phyloP scores from a whole-genome alignment of 257 asterid genomes.

The Lantana camara region DNA sequence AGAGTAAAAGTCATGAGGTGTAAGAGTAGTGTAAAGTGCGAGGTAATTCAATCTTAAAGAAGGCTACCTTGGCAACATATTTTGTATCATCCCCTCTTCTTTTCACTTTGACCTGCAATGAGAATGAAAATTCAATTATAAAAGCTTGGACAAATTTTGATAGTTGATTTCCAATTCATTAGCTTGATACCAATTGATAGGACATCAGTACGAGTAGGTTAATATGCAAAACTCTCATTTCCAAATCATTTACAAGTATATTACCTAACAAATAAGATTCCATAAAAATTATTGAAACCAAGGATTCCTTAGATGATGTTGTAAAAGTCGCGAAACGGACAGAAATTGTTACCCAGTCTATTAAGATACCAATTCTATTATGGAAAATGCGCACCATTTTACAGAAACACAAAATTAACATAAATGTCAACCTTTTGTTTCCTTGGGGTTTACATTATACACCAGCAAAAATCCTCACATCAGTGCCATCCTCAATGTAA shows the following conservation, averaged over 20 bases:
- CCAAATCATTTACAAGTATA: too few species aligned
- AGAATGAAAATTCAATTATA: conserved; percentile 17
- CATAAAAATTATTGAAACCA: neutral
- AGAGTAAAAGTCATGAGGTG: neutral
- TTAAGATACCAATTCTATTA: too few species aligned
- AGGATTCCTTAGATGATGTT: too few species aligned
- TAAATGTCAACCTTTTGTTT: too few species aligned
- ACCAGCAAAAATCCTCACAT: neutral
- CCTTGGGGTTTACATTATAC: too few species aligned
- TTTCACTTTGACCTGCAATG: conserved; percentile 84
- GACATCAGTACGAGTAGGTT: too few species aligned
- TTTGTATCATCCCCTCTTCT: conserved; percentile 89
- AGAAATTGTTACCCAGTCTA: too few species aligned
- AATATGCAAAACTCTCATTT: too few species aligned
- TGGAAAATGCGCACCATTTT: too few species aligned
- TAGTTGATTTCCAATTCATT: neutral
- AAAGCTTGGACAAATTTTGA: conserved; percentile 6
- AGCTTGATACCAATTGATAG: neutral
- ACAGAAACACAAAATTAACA: too few species aligned
- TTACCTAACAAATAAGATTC: too few species aligned
- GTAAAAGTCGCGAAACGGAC: too few species aligned
- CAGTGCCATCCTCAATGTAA: neutral
- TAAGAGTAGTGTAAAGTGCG: conserved; percentile 6
- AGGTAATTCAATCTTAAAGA: conserved; percentile 16
- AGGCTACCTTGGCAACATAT: conserved; percentile 84